These are phyloP conservation scores for Laetiporus sulphureus DNA, from an alignment of 1,284 basidiomycete species.

Conservation along the genomic window DNA sequence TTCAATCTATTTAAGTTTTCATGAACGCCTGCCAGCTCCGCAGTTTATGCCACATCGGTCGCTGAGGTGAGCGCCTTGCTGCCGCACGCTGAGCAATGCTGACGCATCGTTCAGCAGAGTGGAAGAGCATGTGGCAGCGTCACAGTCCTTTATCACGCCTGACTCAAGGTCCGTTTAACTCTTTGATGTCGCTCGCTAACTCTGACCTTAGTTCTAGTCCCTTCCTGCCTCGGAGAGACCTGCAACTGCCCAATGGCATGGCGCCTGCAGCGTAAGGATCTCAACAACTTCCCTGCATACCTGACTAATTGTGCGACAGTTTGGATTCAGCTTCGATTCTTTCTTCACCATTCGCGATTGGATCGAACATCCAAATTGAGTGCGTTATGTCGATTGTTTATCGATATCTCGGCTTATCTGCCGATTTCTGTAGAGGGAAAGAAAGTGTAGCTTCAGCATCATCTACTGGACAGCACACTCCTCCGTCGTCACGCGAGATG, in stretches of 20 bases:
- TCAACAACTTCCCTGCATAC: too few relatives aligned
- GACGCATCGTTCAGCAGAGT: too few relatives aligned
- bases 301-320: too few relatives aligned
- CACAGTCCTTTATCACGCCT: slow-evolving; percentile 41
- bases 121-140: slow-evolving; percentile 3
- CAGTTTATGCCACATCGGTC: too few relatives aligned
- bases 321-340: background rate
- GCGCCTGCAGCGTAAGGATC: slow-evolving; percentile 3
- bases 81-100: too few relatives aligned
- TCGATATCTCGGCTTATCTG: too few relatives aligned
- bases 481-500: slow-evolving; percentile 12
- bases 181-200: slow-evolving; percentile 2
- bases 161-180: slow-evolving; percentile 35
- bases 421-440: too few relatives aligned
- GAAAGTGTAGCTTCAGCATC: background rate
- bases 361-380: background rate
- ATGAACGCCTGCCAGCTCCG: too few relatives aligned
- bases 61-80: too few relatives aligned
- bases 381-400: too few relatives aligned
- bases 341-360: slow-evolving; percentile 6
- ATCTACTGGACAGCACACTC: slow-evolving; percentile 10
- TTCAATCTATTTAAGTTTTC: too few relatives aligned
- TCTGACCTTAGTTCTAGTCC: slow-evolving; percentile 14
- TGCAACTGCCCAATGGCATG: slow-evolving; percentile 6
- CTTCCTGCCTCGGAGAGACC: slow-evolving; percentile 17